Conservation (phyloP, 1,284 basidiomycete genomes). For the Ganoderma leucocontextum region DNA sequence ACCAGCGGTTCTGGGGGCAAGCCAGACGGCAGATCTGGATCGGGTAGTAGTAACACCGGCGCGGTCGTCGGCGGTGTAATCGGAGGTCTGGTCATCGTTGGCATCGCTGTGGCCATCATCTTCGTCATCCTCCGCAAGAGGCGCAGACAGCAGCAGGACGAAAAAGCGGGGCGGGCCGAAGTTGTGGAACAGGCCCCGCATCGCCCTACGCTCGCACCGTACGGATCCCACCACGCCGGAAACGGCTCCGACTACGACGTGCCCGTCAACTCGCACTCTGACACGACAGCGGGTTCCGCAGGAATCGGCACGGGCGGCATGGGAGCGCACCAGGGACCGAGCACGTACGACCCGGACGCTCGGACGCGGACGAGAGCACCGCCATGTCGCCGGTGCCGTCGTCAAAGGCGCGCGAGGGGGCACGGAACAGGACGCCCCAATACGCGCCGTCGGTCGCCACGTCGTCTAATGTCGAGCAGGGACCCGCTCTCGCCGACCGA, state of each 20-base stretch:
- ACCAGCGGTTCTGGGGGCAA: neutral
- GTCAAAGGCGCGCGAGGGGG: constrained; percentile 32
- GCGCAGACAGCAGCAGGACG: neutral
- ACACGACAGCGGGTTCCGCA: constrained; percentile 11
- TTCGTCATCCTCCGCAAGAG: constrained; percentile 22
- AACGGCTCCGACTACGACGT: neutral
- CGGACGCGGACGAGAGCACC: neutral
- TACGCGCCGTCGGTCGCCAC: constrained; percentile 20
- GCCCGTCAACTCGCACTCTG: neutral
- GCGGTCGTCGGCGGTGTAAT: constrained; percentile 32
- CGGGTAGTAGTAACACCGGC: constrained; percentile 13
- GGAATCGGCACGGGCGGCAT: neutral
- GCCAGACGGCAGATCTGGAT: neutral
- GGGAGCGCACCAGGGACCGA: neutral
- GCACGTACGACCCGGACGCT: neutral
- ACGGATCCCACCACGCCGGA: neutral
- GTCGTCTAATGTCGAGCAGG: constrained; percentile 21
- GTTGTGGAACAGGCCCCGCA: constrained; percentile 5
- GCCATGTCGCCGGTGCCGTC: constrained; percentile 5
- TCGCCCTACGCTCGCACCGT: constrained; percentile 19
- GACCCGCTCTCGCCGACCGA: constrained; percentile 36
- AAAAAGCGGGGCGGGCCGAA: constrained; percentile 12
- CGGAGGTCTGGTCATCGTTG: constrained; percentile 24
- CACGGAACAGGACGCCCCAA: constrained; percentile 11
- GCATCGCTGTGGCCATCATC: constrained; percentile 10